Conservation (phyloP, 176 grass and related monocot genomes). For the Tillandsia leiboldiana region DNA sequence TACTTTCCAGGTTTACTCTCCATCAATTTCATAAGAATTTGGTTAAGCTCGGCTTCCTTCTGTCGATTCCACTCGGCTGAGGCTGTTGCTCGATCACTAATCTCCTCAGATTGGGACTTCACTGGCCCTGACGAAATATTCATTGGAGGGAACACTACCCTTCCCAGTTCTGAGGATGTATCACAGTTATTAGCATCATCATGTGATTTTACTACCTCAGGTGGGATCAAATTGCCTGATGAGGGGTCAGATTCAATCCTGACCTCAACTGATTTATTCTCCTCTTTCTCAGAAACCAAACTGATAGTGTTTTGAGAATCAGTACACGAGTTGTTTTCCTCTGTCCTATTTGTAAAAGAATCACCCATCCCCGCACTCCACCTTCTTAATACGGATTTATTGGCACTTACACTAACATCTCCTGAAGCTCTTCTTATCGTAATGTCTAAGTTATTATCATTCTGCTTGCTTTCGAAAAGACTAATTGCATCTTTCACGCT, state of each 20-base stretch:
- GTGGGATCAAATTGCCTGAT: constrained; percentile 8
- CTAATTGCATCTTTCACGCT: constrained; percentile 97
- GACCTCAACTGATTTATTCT: constrained; percentile 35
- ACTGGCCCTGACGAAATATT: constrained; percentile 30
- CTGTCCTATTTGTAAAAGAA: constrained; percentile 37
- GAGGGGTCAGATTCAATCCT: constrained; percentile 22
- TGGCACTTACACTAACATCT: constrained; percentile 33
- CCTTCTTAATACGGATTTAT: constrained; percentile 75
- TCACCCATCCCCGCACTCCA: constrained; percentile 96
- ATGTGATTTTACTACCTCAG: constrained; percentile 20
- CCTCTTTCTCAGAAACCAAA: constrained; percentile 18
- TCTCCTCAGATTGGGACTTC: constrained; percentile 44
- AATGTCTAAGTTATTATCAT: constrained; percentile 52
- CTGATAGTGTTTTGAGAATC: constrained; percentile 39
- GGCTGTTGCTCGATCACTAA: constrained; percentile 34
- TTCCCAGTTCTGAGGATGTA: constrained; percentile 31
- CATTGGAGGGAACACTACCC: constrained; percentile 10
- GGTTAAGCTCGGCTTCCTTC: constrained; percentile 93
- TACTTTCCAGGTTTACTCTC: constrained; percentile 69
- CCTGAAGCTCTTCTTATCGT: constrained; percentile 59
- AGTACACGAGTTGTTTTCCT: constrained; percentile 45
- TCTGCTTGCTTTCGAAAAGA: constrained; percentile 95
- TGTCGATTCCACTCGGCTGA: constrained; percentile 89
- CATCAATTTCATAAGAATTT: constrained; percentile 99
- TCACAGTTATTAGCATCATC: constrained; percentile 19